Evolutionary conservation across 768 basidiomycete genomes (phyloP), one percentile per base, ranked within the genome.

Genomic region (Plicaturopsis crispa): DNA sequence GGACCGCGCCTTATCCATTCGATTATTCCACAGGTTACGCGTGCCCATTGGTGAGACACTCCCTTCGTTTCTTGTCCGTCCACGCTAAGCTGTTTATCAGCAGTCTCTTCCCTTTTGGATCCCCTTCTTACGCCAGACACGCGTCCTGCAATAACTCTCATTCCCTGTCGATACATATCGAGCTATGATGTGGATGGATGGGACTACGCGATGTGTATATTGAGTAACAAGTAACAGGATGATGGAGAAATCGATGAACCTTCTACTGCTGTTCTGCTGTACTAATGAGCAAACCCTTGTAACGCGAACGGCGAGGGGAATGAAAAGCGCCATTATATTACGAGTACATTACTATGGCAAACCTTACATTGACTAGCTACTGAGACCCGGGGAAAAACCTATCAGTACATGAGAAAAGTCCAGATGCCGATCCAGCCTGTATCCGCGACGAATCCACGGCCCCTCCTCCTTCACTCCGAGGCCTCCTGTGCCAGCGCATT

Each of bases 151-250:
- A 53, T 64, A 8, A 78, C 73, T 8, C 50, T 54, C 17, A 63
- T 84, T 35, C 76, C 80, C 2, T 79, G 74, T 48, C 60, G 66
- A 24, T 50, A 48, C 32, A 70, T 84, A 32, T 63, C 73, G 4
- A 70, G 67, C 23, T 42, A 44, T 12, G 47, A 51, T 2, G 45
- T 42, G 20, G 63, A 73, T 40, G 55, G 67, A 38, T 84, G 78
- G 77, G 72, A 79, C 51, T 66, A 66, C 51, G 75, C 70, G 14
- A 48, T 80, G 40, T 73, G 70, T 51, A 62, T 78, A 37, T 43
- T 73, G 36, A 51, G 51, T 24, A 28, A 17, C 6, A 24, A 38
- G 36, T 11, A 12, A 14, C 3, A 32, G 4, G 30, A 17, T 32
- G 30, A 31, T 17, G 5, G 32, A 39, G 31, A 21, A 20, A 12